Percentiles rank a stretch among this genome's conserved stretches.
Conservation (phyloP, 805 yeast species). For the Clavispora asparagi region DNA sequence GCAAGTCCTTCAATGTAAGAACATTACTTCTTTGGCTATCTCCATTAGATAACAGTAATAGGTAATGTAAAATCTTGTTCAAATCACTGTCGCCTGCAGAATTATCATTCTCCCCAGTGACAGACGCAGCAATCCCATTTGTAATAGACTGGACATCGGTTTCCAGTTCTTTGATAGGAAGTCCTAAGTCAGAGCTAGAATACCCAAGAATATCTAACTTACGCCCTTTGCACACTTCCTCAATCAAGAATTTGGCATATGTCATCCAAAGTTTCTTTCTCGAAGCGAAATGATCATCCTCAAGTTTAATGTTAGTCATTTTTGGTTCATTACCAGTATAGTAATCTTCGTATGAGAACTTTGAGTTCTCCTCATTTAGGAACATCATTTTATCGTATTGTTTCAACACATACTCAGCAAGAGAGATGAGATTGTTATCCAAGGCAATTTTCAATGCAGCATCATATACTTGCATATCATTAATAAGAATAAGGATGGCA, state of each 20-base stretch:
- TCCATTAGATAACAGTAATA: slow-evolving; percentile 26
- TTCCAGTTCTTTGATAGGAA: not conserved
- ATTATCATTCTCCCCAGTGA: not conserved
- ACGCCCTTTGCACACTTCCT: slow-evolving; percentile 11
- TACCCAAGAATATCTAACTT: not conserved
- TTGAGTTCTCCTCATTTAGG: slow-evolving; percentile 1
- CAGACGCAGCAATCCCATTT: not conserved
- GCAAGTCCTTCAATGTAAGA: slow-evolving; percentile 69
- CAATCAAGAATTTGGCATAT: slow-evolving; percentile 49
- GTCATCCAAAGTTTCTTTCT: slow-evolving; percentile 72
- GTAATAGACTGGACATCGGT: not conserved
- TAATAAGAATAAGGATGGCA: slow-evolving; percentile 69
- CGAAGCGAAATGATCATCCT: slow-evolving; percentile 30
- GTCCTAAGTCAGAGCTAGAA: not conserved
- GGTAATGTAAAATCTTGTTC: slow-evolving; percentile 25
- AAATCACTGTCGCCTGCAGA: slow-evolving; percentile 6
- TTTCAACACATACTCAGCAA: slow-evolving; percentile 39
- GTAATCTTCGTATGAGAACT: slow-evolving; percentile 50
- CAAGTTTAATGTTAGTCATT: slow-evolving; percentile 27
- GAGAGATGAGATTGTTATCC: slow-evolving; percentile 49
- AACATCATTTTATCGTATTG: slow-evolving; percentile 23
- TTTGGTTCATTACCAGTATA: slow-evolving; percentile 35
- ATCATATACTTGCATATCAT: slow-evolving; percentile 59
- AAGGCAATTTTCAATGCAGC: slow-evolving; percentile 79
- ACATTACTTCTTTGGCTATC: slow-evolving; percentile 21